Evolutionary conservation across 768 basidiomycete genomes (phyloP).

Genomic region (Daedaleopsis sinensis): DNA sequence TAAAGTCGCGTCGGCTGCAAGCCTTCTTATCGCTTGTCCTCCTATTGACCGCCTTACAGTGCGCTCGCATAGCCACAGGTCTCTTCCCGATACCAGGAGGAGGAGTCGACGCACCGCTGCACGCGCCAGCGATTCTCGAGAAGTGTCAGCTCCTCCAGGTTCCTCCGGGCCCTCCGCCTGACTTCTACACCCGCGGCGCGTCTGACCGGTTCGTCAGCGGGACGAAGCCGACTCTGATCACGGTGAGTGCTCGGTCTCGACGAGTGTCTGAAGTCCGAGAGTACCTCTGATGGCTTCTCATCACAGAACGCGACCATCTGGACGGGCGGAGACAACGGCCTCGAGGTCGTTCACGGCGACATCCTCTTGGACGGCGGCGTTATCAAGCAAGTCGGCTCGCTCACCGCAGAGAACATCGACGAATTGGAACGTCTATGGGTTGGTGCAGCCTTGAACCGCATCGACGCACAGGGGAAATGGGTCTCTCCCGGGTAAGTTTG

Average conservation of each 20-base stretch:
- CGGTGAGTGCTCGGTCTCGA: neutral
- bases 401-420: constrained; percentile 17
- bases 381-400: constrained; percentile 59
- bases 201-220: constrained; percentile 72
- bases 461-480: constrained; percentile 75
- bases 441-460: constrained; percentile 41
- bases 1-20: neutral
- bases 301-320: constrained; percentile 72
- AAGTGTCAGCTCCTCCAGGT: constrained; percentile 47
- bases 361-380: constrained; percentile 72
- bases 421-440: too few species aligned
- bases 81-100: neutral
- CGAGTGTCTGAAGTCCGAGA: neutral
- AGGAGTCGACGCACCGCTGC: constrained; percentile 18
- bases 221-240: constrained; percentile 55
- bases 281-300: neutral
- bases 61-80: neutral
- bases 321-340: constrained; percentile 76
- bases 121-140: constrained; percentile 36
- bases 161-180: constrained; percentile 45
- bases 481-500: constrained; percentile 64
- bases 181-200: constrained; percentile 50
- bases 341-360: constrained; percentile 64
- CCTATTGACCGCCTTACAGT: neutral
- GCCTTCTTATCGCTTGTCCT: neutral